Conservation (phyloP, 1,284 basidiomycete species). For the Cryptococcus sp. region DNA sequence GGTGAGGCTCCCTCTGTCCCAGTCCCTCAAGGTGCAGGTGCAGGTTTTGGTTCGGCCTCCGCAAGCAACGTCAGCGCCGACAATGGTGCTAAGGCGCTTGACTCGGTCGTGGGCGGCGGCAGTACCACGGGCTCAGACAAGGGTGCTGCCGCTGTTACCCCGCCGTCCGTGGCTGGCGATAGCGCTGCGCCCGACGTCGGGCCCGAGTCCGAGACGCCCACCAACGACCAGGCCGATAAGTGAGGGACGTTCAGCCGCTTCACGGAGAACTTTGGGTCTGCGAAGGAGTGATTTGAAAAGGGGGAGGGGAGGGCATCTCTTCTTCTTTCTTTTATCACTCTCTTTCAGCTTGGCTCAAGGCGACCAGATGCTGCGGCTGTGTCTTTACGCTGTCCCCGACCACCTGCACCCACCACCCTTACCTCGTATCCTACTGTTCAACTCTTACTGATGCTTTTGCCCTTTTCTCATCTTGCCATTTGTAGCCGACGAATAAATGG, state of each 20-base stretch:
- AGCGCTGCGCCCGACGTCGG: conserved; percentile 11
- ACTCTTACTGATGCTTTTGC: conserved; percentile 5
- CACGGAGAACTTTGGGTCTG: conserved; percentile 24
- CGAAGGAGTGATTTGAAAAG: conserved; percentile 4
- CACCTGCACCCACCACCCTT: neutral
- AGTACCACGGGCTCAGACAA: neutral
- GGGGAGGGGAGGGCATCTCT: neutral
- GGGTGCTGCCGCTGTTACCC: conserved; percentile 24
- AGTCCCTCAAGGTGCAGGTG: conserved; percentile 3
- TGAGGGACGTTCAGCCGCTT: conserved; percentile 26
- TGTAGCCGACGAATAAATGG: conserved; percentile 17
- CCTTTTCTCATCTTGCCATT: neutral
- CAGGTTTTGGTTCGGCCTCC: conserved; percentile 2
- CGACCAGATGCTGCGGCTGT: too few relatives aligned
- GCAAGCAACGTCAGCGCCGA: conserved; percentile 1
- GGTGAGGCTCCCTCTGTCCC: conserved; percentile 40
- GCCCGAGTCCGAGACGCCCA: conserved; percentile 20
- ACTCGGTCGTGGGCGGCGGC: neutral
- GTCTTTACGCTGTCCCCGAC: neutral
- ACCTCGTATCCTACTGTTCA: neutral
- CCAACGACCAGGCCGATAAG: conserved; percentile 9
- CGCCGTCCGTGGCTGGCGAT: conserved; percentile 14
- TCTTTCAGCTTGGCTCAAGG: neutral
- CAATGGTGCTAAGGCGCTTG: too few relatives aligned
- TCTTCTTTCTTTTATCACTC: neutral